phyloP scores from a whole-genome alignment of 75 land plant genomes.

The Pinus taeda region DNA sequence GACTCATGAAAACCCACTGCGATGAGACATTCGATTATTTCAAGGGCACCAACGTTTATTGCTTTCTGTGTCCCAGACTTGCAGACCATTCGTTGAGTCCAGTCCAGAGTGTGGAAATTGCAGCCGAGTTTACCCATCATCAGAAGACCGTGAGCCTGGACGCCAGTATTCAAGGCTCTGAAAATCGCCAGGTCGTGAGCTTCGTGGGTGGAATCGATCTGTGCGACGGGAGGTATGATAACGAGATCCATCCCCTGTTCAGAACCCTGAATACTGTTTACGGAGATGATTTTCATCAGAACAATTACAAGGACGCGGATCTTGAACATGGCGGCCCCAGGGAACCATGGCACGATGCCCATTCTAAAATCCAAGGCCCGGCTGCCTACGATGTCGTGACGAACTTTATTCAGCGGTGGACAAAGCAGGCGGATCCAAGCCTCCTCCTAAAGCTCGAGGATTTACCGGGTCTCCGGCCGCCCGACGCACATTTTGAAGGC shows the following conservation, averaged over 20 bases:
- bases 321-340: slow-evolving; percentile 39
- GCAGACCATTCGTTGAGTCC: slow-evolving; percentile 28
- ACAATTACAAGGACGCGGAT: no score
- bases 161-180: slow-evolving; percentile 11
- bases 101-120: slow-evolving; percentile 20
- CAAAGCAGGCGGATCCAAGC: no score
- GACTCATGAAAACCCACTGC: no score
- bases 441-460: no score
- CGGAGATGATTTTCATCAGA: no score
- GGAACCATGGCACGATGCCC: slow-evolving; percentile 66
- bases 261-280: no score
- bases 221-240: no score
- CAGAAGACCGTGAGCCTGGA: slow-evolving; percentile 48
- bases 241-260: no score
- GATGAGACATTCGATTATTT: no score
- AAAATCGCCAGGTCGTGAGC: slow-evolving; percentile 20
- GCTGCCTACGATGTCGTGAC: slow-evolving; percentile 19
- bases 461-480: neutral
- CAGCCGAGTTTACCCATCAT: slow-evolving; percentile 18
- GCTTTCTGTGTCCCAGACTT: slow-evolving; percentile 53
- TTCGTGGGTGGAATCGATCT: no score
- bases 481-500: slow-evolving; percentile 1
- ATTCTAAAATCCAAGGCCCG: slow-evolving; percentile 28
- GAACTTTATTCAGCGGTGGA: slow-evolving; percentile 61
- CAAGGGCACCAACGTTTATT: slow-evolving; percentile 15